These are phyloP conservation scores for Kluyveromyces sp. DNA, from an alignment of 1,139 yeast species.

Conservation along the genomic window DNA sequence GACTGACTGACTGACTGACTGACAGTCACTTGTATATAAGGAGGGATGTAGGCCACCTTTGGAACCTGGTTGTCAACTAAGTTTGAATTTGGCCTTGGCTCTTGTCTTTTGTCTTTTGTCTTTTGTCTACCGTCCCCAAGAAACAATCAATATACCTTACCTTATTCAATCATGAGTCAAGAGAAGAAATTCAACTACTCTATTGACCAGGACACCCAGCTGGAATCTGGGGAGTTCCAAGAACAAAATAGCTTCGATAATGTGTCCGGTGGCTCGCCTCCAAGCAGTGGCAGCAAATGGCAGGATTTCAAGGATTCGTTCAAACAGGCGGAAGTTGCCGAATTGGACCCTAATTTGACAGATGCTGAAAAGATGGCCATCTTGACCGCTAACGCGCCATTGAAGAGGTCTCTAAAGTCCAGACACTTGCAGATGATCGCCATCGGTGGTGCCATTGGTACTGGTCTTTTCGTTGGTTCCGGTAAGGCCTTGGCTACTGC, in stretches of 20 bases:
- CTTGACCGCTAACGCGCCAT: conserved; percentile 62
- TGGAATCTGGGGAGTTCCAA: conserved; percentile 4
- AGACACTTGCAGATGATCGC: conserved; percentile 64
- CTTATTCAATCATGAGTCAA: background rate
- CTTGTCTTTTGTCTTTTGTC: too few relatives aligned
- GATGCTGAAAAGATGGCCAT: conserved; percentile 64
- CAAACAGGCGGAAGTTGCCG: conserved; percentile 45
- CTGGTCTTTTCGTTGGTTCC: conserved; percentile 53
- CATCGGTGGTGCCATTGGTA: conserved; percentile 55
- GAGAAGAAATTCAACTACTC: conserved; percentile 3
- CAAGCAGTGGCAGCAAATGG: conserved; percentile 25
- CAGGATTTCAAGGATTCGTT: conserved; percentile 47
- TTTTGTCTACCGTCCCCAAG: background rate
- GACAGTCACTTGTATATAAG: too few relatives aligned
- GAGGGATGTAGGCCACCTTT: too few relatives aligned
- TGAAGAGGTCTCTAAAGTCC: conserved; percentile 55
- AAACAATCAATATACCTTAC: background rate
- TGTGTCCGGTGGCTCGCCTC: background rate
- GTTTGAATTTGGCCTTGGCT: too few relatives aligned
- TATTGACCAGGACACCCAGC: conserved; percentile 3
- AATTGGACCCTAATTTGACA: conserved; percentile 58
- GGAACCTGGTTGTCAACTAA: too few relatives aligned
- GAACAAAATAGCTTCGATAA: background rate
- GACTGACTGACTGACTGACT: too few relatives aligned
- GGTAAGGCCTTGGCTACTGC: conserved; percentile 52